phyloP scores from a whole-genome alignment of 2,329 filamentous ascomycete genomes.

The Aspergillus awamori region DNA sequence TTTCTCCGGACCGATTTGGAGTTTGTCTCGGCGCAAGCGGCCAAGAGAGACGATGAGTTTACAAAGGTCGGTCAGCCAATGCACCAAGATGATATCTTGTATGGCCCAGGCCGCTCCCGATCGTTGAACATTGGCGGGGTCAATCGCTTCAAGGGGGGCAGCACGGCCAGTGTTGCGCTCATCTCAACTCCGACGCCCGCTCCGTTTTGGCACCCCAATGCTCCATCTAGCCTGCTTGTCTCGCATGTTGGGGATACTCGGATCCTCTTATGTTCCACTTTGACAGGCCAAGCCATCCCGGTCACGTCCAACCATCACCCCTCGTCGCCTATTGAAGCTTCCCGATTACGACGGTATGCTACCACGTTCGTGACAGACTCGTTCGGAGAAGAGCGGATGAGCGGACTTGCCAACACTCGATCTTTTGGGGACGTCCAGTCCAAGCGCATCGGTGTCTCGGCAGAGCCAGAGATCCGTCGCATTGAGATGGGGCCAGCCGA shows the following conservation, averaged over 20 bases:
- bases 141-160: slow-evolving; percentile 86
- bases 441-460: slow-evolving; percentile 91
- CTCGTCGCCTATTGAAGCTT: slow-evolving; percentile 79
- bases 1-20: slow-evolving; percentile 94
- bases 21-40: slow-evolving; percentile 86
- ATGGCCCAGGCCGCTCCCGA: slow-evolving; percentile 57
- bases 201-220: slow-evolving; percentile 92
- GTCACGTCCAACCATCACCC: slow-evolving; percentile 92
- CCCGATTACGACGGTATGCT: slow-evolving; percentile 81
- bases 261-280: slow-evolving; percentile 84
- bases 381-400: slow-evolving; percentile 95
- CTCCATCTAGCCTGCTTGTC: slow-evolving; percentile 79
- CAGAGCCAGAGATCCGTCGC: slow-evolving; percentile 84
- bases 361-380: slow-evolving; percentile 89
- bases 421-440: slow-evolving; percentile 90
- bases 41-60: slow-evolving; percentile 73
- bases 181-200: slow-evolving; percentile 89
- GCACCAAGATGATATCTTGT: slow-evolving; percentile 82
- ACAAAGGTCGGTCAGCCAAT: slow-evolving; percentile 74
- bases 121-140: slow-evolving; percentile 66
- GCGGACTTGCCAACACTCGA: slow-evolving; percentile 88
- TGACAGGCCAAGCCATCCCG: slow-evolving; percentile 76
- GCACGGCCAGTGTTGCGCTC: slow-evolving; percentile 84
- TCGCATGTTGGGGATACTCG: slow-evolving; percentile 94
- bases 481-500: slow-evolving; percentile 80